Conservation (phyloP, 441 rosid species). For the Adansonia grandidieri region DNA sequence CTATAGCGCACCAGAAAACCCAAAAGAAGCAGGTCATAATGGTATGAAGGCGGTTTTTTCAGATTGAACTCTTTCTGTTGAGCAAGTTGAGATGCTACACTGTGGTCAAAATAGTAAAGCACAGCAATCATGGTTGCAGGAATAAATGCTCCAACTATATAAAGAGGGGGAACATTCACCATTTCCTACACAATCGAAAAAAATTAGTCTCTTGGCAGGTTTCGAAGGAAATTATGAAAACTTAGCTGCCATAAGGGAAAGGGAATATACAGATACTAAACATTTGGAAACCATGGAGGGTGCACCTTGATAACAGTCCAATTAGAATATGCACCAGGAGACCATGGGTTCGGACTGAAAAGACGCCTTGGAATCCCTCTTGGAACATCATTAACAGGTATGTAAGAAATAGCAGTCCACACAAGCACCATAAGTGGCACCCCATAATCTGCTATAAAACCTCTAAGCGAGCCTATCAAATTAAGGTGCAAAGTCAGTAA, state of each 20-base stretch:
- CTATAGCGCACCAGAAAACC: conserved; percentile 60
- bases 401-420: conserved; percentile 73
- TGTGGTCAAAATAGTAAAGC: conserved; percentile 80
- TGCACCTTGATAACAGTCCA: conserved; percentile 77
- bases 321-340: conserved; percentile 74
- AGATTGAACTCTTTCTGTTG: conserved; percentile 80
- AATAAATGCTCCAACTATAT: conserved; percentile 73
- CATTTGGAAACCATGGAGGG: conserved; percentile 18
- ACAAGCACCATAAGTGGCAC: conserved; percentile 77
- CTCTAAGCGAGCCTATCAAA: conserved; percentile 61
- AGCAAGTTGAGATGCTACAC: conserved; percentile 81
- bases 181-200: conserved; percentile 52
- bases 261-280: neutral
- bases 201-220: conserved; percentile 29
- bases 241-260: conserved; percentile 10
- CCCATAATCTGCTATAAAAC: conserved; percentile 73
- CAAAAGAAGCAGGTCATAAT: conserved; percentile 72
- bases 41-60: conserved; percentile 76
- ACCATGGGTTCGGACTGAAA: conserved; percentile 84
- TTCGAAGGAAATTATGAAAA: conserved; percentile 21
- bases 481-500: conserved; percentile 14
- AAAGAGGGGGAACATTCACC: conserved; percentile 65
- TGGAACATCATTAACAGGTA: conserved; percentile 67
- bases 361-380: conserved; percentile 77
- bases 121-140: conserved; percentile 89